Conservation (phyloP, 495 filamentous ascomycete genomes). For the Podospora australis region DNA sequence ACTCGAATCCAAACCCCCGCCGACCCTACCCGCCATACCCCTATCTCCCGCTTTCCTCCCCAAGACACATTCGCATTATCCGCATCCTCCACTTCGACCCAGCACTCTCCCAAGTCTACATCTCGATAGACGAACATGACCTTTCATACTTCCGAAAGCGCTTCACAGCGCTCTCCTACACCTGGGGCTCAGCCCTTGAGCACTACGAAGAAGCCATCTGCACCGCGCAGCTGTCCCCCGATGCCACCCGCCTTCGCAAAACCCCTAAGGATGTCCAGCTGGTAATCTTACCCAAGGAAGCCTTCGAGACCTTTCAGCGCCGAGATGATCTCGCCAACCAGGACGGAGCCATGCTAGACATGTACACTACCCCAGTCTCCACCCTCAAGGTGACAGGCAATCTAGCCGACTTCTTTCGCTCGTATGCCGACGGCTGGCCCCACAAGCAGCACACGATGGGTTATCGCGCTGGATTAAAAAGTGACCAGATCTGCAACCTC, state of each 20-base stretch:
- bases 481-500: slow-evolving; percentile 1
- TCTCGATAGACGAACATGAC: slow-evolving; percentile 2
- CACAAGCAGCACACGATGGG: neutral
- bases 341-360: slow-evolving; percentile 2
- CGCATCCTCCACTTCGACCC: slow-evolving; percentile 4
- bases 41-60: slow-evolving; percentile 10
- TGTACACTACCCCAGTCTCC: slow-evolving; percentile 3
- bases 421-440: slow-evolving; percentile 2
- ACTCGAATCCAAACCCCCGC: slow-evolving; percentile 4
- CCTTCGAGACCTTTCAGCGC: slow-evolving; percentile 3
- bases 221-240: neutral
- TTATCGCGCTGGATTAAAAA: neutral
- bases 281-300: neutral
- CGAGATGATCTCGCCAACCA: slow-evolving; percentile 3
- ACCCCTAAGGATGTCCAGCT: slow-evolving; percentile 2
- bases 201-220: neutral
- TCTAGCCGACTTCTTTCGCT: slow-evolving; percentile 8
- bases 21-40: slow-evolving; percentile 1
- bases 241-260: neutral
- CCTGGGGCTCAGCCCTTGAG: slow-evolving; percentile 10
- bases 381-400: slow-evolving; percentile 1
- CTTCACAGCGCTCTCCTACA: slow-evolving; percentile 13
- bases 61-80: slow-evolving; percentile 10
- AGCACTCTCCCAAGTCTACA: slow-evolving; percentile 1
- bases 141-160: slow-evolving; percentile 1